A percentile compares a stretch with the other conserved stretches of the same genome.
phyloP scores from a whole-genome alignment of 192 early-diverging fungal genomes.

The Coemansia sp. region DNA sequence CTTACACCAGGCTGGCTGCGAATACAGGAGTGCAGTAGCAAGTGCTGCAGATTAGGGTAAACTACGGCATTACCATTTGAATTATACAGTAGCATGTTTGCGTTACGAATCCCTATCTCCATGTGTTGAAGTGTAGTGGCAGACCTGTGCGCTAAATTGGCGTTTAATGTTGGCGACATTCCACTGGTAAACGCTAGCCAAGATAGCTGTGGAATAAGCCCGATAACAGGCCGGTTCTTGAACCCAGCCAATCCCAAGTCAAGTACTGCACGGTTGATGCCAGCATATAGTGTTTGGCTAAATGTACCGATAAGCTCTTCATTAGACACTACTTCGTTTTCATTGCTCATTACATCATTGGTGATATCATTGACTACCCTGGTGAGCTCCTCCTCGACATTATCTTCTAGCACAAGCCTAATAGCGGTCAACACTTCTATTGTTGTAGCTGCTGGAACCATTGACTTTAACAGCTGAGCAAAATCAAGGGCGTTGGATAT shows the following conservation, averaged over 20 bases:
- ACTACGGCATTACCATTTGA: neutral
- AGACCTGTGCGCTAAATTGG: neutral
- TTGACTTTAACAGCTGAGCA: neutral
- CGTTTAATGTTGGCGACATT: neutral
- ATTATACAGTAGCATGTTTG: neutral
- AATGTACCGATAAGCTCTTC: neutral
- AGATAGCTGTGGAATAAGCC: neutral
- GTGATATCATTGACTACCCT: neutral
- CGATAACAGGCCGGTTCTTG: neutral
- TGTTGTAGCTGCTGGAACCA: neutral
- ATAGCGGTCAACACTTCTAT: neutral
- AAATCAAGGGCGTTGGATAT: neutral
- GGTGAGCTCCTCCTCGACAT: neutral
- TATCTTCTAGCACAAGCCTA: neutral
- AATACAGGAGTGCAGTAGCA: neutral
- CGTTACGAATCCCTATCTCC: neutral
- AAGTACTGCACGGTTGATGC: neutral
- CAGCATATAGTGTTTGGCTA: neutral
- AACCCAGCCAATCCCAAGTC: neutral
- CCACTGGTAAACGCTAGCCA: neutral
- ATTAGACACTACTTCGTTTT: neutral
- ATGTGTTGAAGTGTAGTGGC: neutral
- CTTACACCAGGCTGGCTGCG: neutral
- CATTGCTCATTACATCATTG: neutral
- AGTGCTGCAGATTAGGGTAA: conserved; percentile 7